Percentiles rank a stretch among this genome's conserved stretches.
Evolutionary conservation across 2,329 filamentous ascomycete species (phyloP).

Genomic region (Pseudogymnoascus sp.): DNA sequence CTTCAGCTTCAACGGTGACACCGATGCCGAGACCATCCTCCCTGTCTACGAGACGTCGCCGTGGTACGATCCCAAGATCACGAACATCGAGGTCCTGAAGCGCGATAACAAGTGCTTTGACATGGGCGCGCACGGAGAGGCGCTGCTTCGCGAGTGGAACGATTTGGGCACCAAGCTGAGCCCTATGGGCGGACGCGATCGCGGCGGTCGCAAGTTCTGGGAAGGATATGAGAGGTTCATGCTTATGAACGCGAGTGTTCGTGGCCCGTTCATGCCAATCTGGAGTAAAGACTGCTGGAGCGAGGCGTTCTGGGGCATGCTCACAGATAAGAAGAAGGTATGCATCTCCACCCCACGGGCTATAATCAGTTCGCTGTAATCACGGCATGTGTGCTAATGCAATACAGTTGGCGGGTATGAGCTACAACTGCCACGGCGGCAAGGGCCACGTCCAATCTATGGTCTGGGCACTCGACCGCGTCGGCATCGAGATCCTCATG

Average conservation of each 20-base stretch:
- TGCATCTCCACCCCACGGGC: neutral
- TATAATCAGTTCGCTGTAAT: neutral
- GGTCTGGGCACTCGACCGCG: slow-evolving; percentile 11
- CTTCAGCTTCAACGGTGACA: slow-evolving; percentile 11
- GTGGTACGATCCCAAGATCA: slow-evolving; percentile 8
- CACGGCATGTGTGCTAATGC: neutral
- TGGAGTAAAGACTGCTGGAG: slow-evolving; percentile 11
- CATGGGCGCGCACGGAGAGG: slow-evolving; percentile 6
- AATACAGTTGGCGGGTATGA: slow-evolving; percentile 25
- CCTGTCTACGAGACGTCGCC: slow-evolving; percentile 3
- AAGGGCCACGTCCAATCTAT: slow-evolving; percentile 9
- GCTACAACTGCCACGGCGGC: slow-evolving; percentile 9
- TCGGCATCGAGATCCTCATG: slow-evolving; percentile 32
- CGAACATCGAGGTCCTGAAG: slow-evolving; percentile 11
- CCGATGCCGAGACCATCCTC: slow-evolving; percentile 1
- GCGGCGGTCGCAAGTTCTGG: slow-evolving; percentile 22
- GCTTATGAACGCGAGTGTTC: slow-evolving; percentile 10
- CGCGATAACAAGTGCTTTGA: slow-evolving; percentile 11
- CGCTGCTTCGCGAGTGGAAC: slow-evolving; percentile 1
- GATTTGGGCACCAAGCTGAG: neutral
- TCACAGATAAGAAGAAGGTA: slow-evolving; percentile 13
- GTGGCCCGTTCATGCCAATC: slow-evolving; percentile 11
- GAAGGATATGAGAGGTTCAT: slow-evolving; percentile 10
- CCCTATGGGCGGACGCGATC: slow-evolving; percentile 1
- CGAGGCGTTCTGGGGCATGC: slow-evolving; percentile 8